A percentile compares a stretch with the other conserved stretches of the same genome.
phyloP scores from a whole-genome alignment of 352 stramenopile genomes.

The Phytophthora tubulina region DNA sequence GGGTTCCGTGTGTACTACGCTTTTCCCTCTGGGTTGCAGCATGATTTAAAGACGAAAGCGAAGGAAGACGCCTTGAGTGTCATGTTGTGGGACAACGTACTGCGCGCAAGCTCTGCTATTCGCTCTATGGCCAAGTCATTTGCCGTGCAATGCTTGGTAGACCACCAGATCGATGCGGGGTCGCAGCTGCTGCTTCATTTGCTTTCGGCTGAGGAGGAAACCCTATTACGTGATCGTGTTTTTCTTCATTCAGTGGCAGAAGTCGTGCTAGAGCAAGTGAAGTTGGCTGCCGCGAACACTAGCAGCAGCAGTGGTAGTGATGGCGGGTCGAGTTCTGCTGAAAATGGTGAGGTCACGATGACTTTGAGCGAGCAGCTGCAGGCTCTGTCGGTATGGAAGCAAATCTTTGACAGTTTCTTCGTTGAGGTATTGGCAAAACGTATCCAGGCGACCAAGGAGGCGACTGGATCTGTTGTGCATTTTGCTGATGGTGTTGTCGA shows the following conservation, averaged over 20 bases:
- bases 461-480: conserved; percentile 42
- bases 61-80: conserved; percentile 60
- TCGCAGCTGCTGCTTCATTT: conserved; percentile 67
- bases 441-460: conserved; percentile 42
- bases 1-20: conserved; percentile 55
- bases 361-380: conserved; percentile 56
- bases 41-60: conserved; percentile 48
- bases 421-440: conserved; percentile 50
- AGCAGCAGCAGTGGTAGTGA: conserved; percentile 24
- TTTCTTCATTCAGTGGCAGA: conserved; percentile 80
- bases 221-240: conserved; percentile 74
- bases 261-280: conserved; percentile 66
- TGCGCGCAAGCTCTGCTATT: conserved; percentile 78
- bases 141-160: conserved; percentile 70
- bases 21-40: conserved; percentile 48
- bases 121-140: conserved; percentile 75
- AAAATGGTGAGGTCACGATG: conserved; percentile 46
- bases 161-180: conserved; percentile 65
- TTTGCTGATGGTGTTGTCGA: conserved; percentile 47
- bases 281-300: conserved; percentile 42
- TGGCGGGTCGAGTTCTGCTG: conserved; percentile 34
- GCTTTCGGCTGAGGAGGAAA: conserved; percentile 66
- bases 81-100: conserved; percentile 75
- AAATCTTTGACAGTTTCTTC: conserved; percentile 74
- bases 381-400: conserved; percentile 61